phyloP scores from a whole-genome alignment of 2,329 filamentous ascomycete species.

The Colletotrichum higginsianum region DNA sequence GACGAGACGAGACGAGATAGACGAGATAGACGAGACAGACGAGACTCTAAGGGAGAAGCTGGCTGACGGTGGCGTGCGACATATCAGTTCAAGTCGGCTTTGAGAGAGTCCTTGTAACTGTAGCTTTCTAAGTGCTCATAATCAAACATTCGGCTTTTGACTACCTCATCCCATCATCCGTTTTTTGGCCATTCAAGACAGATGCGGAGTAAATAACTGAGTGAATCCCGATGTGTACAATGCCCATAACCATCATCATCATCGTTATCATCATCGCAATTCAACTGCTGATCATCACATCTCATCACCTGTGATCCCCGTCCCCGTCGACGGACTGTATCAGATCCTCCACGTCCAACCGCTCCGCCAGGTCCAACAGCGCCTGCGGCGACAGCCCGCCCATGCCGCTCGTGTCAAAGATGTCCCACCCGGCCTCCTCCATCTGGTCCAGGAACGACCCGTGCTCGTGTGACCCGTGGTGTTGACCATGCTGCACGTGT shows the following conservation, averaged over 20 bases:
- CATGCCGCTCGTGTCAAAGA: slow-evolving; percentile 51
- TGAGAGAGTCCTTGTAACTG: slow-evolving; percentile 23
- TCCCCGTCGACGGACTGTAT: slow-evolving; percentile 35
- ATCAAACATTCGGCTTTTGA: background rate
- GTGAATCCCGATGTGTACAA: too few species aligned
- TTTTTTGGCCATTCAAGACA: too few species aligned
- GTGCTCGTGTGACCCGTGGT: slow-evolving; percentile 15
- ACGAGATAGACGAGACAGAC: background rate
- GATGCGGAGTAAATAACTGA: too few species aligned
- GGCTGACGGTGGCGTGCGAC: background rate
- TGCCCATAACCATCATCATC: too few species aligned
- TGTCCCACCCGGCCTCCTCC: slow-evolving; percentile 48
- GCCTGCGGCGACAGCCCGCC: slow-evolving; percentile 51
- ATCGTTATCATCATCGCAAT: background rate
- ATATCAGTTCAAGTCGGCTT: slow-evolving; percentile 24
- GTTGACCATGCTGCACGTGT: too few species aligned
- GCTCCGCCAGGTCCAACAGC: slow-evolving; percentile 50
- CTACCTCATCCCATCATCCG: too few species aligned
- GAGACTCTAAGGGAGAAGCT: too few species aligned
- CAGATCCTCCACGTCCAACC: slow-evolving; percentile 46
- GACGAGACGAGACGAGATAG: too few species aligned
- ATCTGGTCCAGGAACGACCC: slow-evolving; percentile 34
- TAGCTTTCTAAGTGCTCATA: too few species aligned
- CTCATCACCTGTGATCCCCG: background rate
- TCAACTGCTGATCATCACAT: background rate